Evolutionary conservation across 768 basidiomycete genomes (phyloP), one percentile per base, ranked within the genome.

Genomic region (Phlebiopsis flavidoalba): DNA sequence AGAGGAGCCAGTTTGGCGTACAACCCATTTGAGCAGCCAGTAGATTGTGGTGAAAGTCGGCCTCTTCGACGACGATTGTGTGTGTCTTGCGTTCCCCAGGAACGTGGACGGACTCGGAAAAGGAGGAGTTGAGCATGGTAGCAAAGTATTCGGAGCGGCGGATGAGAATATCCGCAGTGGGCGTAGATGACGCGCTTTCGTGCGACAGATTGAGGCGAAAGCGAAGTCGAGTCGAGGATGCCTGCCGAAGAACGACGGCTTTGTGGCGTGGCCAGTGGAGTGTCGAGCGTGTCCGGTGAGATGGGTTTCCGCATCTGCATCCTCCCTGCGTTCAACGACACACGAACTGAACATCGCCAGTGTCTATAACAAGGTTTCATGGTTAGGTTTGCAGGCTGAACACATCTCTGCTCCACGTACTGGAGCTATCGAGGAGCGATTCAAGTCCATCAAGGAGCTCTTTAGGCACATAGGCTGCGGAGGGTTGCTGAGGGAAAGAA

Each of bases 11-110:
- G 68, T 90, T 87, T 31, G 26, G 26, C 7, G 84, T 84, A 64
- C 91, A 92, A 58, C 88, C 83, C 71, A 80, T 90, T 69, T 89
- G 89, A 37, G 91, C 73, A 26, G 91, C 70, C 89, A 89, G 91
- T 68, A 89, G 91, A 4, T 91, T 80, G 0, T 89, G 91, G 60
- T 84, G 81, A 63, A 87, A 92, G 60, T 88, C 87, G 7, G 87
- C 87, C 70, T 91, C 89, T 64, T 91, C 86, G 7, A 91, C 85
- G n/a, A 88, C 75, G 53, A 91, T 72, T 1, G 83, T 87, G 68
- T 84, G 82, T 0, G 84, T 64, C 66, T 86, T 84, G 60, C 85
- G 74, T 65, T 84, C 82, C 22, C 79, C 81, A 50, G 24, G 46
- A 15, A 53, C 57, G 21, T 62, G 60, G 31, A 74, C 65, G 17